A percentile compares a stretch with the other conserved stretches of the same genome.
Evolutionary conservation across 768 basidiomycete genomes (phyloP).

Genomic region (Psilocybe azurescens): DNA sequence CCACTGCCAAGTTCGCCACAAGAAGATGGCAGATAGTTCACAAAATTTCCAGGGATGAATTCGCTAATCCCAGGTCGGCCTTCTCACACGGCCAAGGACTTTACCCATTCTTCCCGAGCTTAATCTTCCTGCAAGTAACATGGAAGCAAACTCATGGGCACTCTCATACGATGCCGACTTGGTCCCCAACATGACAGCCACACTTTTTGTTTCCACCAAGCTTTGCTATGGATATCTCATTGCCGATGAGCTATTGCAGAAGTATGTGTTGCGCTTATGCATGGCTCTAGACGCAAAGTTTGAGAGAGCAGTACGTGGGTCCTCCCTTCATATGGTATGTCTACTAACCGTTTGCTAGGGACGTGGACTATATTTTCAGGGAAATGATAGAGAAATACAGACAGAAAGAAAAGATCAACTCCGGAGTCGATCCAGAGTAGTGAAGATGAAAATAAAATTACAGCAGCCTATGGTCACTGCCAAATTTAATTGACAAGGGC

Average conservation of each 20-base stretch:
- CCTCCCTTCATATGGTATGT: neutral
- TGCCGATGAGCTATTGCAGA: too few relatives aligned
- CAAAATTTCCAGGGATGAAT: neutral
- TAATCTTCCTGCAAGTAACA: slow-evolving; percentile 9
- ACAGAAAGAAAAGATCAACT: too few relatives aligned
- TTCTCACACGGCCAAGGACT: slow-evolving; percentile 25
- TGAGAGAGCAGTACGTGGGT: neutral
- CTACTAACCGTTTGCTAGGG: neutral
- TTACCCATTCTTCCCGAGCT: slow-evolving; percentile 10
- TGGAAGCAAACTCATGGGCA: slow-evolving; percentile 14
- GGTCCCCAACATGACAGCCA: neutral
- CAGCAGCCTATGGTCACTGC: too few relatives aligned
- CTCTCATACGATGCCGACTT: slow-evolving; percentile 1
- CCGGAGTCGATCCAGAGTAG: too few relatives aligned
- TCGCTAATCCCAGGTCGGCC: slow-evolving; percentile 16
- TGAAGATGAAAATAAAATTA: too few relatives aligned
- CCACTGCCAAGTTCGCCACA: slow-evolving; percentile 34
- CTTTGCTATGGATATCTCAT: too few relatives aligned
- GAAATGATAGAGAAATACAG: neutral
- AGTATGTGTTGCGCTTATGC: slow-evolving; percentile 1
- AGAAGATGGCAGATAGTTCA: slow-evolving; percentile 39
- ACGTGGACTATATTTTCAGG: neutral
- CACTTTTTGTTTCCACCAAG: neutral
- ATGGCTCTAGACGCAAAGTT: neutral
- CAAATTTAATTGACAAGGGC: too few relatives aligned